These are phyloP conservation scores for Cryptosporidium ubiquitum DNA, from an alignment of 169 alveolate species.

Conservation along the genomic window DNA sequence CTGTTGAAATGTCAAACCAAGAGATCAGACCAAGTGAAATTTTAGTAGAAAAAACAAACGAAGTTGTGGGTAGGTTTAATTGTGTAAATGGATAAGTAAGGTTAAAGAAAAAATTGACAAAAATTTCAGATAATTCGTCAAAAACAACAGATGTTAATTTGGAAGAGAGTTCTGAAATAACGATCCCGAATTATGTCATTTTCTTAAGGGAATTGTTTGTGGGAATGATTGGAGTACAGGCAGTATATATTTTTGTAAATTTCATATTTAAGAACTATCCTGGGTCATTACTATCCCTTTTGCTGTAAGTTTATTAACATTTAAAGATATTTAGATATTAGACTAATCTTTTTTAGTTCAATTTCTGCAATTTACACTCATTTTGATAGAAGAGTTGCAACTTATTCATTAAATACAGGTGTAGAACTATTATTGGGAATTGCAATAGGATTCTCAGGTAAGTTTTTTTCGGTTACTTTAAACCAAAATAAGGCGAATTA, in stretches of 20 bases:
- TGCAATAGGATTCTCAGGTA: conserved; percentile 58
- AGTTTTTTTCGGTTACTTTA: not conserved
- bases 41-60: not conserved
- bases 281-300: conserved; percentile 36
- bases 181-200: conserved; percentile 12
- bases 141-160: not conserved
- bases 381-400: conserved; percentile 71
- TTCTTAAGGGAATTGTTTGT: conserved; percentile 56
- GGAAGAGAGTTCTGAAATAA: not conserved
- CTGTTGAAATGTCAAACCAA: not conserved
- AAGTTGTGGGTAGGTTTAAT: conserved; percentile 24
- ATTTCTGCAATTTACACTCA: conserved; percentile 68
- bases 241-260: conserved; percentile 59
- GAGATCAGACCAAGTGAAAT: conserved; percentile 16
- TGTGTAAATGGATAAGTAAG: not conserved
- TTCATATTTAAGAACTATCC: conserved; percentile 53
- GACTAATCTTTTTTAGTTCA: conserved; percentile 4
- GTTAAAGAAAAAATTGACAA: not conserved
- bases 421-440: conserved; percentile 30
- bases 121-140: not conserved
- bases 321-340: not conserved
- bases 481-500: not conserved
- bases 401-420: conserved; percentile 57
- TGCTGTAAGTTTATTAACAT: conserved; percentile 38
- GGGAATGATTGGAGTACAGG: conserved; percentile 69